Evolutionary conservation across 1,284 basidiomycete genomes (phyloP).

Genomic region (Moniliella sp.): DNA sequence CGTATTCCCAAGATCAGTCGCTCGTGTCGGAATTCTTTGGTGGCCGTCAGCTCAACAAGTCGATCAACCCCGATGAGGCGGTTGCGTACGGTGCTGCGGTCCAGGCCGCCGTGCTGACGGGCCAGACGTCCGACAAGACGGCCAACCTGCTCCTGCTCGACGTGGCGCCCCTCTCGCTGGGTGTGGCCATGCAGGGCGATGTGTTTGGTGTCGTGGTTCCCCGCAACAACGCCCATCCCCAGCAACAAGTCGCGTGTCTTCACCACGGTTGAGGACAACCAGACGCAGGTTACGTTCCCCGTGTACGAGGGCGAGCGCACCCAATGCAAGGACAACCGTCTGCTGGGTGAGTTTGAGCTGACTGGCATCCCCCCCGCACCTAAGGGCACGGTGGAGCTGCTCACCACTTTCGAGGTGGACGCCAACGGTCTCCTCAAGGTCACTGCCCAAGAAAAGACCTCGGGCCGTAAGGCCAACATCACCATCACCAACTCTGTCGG

Average conservation of each 20-base stretch:
- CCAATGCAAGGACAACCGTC: conserved; percentile 34
- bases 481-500: conserved; percentile 35
- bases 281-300: conserved; percentile 33
- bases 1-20: conserved; percentile 94
- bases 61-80: conserved; percentile 41
- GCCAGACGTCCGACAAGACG: conserved; percentile 35
- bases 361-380: conserved; percentile 33
- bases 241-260: conserved; percentile 33
- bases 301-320: conserved; percentile 35
- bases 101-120: conserved; percentile 32
- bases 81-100: conserved; percentile 36
- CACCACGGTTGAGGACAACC: conserved; percentile 34
- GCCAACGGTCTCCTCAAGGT: conserved; percentile 34
- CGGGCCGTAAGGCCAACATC: conserved; percentile 33
- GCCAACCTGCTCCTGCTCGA: conserved; percentile 33
- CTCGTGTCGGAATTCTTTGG: conserved; percentile 95
- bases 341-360: conserved; percentile 33
- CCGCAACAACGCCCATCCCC: conserved; percentile 32
- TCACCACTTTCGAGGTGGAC: conserved; percentile 33
- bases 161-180: conserved; percentile 33
- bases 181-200: conserved; percentile 34
- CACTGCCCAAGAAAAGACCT: conserved; percentile 29
- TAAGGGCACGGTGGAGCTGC: conserved; percentile 30
- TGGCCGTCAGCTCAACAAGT: conserved; percentile 93
- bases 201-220: conserved; percentile 33